Evolutionary conservation across 805 yeast genomes (phyloP).

Genomic region (Schwanniomyces sp.): DNA sequence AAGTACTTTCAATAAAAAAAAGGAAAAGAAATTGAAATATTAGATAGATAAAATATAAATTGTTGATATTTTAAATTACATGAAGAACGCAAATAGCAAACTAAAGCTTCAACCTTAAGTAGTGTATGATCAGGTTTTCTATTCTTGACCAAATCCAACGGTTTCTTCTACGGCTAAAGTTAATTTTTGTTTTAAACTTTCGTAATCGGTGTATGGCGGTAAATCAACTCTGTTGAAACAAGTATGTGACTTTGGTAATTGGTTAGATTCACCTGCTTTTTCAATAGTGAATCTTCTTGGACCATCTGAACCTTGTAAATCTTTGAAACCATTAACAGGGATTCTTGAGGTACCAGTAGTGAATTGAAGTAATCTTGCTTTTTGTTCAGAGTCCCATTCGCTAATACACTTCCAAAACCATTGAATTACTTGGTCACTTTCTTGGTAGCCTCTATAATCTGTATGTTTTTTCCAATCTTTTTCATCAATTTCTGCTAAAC

Average conservation of each 20-base stretch:
- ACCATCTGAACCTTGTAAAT: constrained; percentile 97
- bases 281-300: constrained; percentile 99
- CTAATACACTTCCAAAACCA: constrained; percentile 98
- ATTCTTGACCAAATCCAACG: constrained; percentile 98
- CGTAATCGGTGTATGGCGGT: constrained; percentile 89
- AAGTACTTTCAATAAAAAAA: neutral
- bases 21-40: neutral
- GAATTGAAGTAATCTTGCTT: constrained; percentile 91
- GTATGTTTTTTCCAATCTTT: constrained; percentile 99
- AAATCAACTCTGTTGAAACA: constrained; percentile 98
- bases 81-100: neutral
- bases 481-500: constrained; percentile 95
- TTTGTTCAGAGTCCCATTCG: constrained; percentile 95
- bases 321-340: constrained; percentile 98
- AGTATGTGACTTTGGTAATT: constrained; percentile 95
- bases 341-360: constrained; percentile 99
- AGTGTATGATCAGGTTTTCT: constrained; percentile 8
- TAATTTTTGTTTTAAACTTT: constrained; percentile 81
- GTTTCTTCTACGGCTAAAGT: constrained; percentile 98
- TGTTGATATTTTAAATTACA: neutral
- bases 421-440: constrained; percentile 92
- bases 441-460: constrained; percentile 97
- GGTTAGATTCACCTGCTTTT: constrained; percentile 92
- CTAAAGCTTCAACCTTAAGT: neutral
- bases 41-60: neutral